Base-by-base conservation (phyloP, 192 early-diverging fungal genomes). In the Coemansia sp. region DNA sequence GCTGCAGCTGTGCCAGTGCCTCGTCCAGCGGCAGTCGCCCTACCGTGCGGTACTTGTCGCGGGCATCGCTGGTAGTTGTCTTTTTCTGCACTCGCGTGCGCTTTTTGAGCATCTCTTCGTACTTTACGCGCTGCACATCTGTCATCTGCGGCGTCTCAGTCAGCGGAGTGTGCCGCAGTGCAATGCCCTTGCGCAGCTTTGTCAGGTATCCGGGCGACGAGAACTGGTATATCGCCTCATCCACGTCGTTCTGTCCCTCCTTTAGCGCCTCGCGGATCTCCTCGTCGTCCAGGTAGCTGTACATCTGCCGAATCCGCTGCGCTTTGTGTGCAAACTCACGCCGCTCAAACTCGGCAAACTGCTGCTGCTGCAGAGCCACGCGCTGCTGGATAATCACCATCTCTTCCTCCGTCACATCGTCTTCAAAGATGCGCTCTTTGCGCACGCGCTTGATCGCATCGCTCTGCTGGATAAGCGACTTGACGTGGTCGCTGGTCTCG, bases 331-430 rank as follows among this genome's bases (percentile, higher is more conserved):
- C 82, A 67, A 86, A 88, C 63, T 95, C 94, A 45, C 89, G 86
- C 49, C 85, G 81, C 72, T 94, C 89, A 81, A 87, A 95, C 67
- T 91, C 92, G 41, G 90, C 87, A 83, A 93, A 95, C 86, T 92
- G 92, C 62, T 86, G 86, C 63, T 93, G 95, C 66, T 96, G 94
- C 50, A 97, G 83, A 17, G 89, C 93, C 10, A 97, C 90, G 6
- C 94, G 85, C 73, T 93, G 87, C 67, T 94, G 85, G 74, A 97
- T 97, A 64, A 97, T 92, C 49, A 86, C 86, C 86, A 86, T 86
- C 72, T 97, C 95, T 43, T 90, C 87, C 66, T 91, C 90, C 1
- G 95, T 97, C 24, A 95, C 88, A 74, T 94, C 92, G 56, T 94
- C 87, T 64, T 88, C 83, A 76, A 97, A 97, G 2, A 97, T 88